Base-by-base conservation (phyloP, 192 early-diverging fungal species). In the Podila epigama region DNA sequence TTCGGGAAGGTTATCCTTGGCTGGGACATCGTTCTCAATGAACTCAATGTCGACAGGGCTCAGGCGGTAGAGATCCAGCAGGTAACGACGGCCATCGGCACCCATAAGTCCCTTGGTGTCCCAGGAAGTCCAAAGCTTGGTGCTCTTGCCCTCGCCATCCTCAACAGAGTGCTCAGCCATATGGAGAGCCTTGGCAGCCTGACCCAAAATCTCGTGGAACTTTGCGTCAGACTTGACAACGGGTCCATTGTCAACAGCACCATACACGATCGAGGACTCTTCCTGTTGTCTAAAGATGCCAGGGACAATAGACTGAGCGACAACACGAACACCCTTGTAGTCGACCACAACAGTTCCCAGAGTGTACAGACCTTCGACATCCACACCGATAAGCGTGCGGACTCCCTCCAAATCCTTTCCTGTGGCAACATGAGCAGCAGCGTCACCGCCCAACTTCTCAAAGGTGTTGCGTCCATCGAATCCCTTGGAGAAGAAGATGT, bases 401-500 rank as follows among this genome's bases (percentile, higher is more conserved):
- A 97, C 90, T 56, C 97, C 96, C 48, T 95, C 93, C 61, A 99
- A 83, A 79, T 99, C 97, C 84, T 99, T 99, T 29, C 92, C 90
- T 9, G 96, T 94, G 15, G 94, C 92, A 39, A 96, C 96, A 60
- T 97, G 95, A 2, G 94, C 91, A 13, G 96, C 97, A 34, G 88
- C 95, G 66, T 91, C 87, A 20, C 94, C 95, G 62, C 97, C 97
- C 13, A 94, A 75, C 15, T 81, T 84, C 36, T 92, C 87, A 66
- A 95, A 96, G 0, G 87, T 90, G 57, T 94, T 96, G 62, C 92
- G 88, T 25, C 92, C 89, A 82, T 98, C 97, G 55, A 90, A 92
- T 7, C 89, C 95, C 71, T 89, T 94, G 83, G 82, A 94, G 82
- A 93, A 97, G 77, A 99, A 98, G 51, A 99, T 97, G 73, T 96